Conservation (phyloP, 2,329 filamentous ascomycete species). For the Cladosporium sp. region DNA sequence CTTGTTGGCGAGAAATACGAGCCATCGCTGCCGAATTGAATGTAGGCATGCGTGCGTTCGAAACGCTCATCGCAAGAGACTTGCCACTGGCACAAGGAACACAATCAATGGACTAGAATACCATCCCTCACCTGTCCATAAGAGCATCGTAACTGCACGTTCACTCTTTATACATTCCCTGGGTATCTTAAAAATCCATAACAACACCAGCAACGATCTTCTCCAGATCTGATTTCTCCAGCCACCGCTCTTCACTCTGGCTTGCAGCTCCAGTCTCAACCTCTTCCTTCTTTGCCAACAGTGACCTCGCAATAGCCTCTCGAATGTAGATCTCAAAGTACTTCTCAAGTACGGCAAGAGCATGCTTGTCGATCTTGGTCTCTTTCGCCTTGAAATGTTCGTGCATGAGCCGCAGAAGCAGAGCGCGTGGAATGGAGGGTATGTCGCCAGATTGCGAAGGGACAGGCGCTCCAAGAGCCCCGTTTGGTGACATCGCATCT, state of each 20-base stretch:
- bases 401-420: conserved; percentile 75
- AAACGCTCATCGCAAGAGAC: not conserved
- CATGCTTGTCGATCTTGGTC: conserved; percentile 74
- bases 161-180: not conserved
- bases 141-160: not conserved
- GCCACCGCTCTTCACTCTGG: conserved; percentile 29
- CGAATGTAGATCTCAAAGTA: conserved; percentile 91
- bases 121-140: not conserved
- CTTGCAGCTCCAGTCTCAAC: conserved; percentile 35
- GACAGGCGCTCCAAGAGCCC: not conserved
- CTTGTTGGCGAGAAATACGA: not conserved
- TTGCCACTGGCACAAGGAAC: not conserved
- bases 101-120: not conserved
- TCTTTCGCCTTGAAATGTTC: conserved; percentile 72
- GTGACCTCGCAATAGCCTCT: conserved; percentile 80
- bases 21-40: accelerated
- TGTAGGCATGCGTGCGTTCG: not conserved
- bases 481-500: not conserved
- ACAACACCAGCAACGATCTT: conserved; percentile 82
- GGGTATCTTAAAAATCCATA: conserved; percentile 68
- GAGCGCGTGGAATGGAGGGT: conserved; percentile 65
- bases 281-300: conserved; percentile 62
- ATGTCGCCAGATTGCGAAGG: conserved; percentile 28
- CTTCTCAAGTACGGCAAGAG: conserved; percentile 73
- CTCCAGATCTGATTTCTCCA: conserved; percentile 85